These are phyloP conservation scores for Crotalaria pallida DNA, from an alignment of 306 rosid genomes.

Conservation along the genomic window DNA sequence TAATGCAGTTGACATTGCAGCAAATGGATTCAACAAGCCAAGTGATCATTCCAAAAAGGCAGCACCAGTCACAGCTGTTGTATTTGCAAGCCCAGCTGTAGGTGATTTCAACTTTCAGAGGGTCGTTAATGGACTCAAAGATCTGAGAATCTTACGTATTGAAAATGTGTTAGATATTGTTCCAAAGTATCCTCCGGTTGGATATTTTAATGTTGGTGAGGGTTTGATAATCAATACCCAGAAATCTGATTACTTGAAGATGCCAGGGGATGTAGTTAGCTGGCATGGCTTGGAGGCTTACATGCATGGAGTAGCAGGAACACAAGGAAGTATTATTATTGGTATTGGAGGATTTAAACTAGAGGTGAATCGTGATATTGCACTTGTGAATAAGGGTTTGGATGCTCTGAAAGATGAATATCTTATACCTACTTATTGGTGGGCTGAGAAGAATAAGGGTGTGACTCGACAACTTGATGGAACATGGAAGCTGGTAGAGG, in stretches of 20 bases:
- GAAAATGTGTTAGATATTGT: constrained; percentile 61
- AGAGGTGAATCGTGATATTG: constrained; percentile 58
- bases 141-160: constrained; percentile 43
- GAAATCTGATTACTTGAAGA: constrained; percentile 62
- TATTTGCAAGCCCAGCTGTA: constrained; percentile 70
- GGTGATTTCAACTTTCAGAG: constrained; percentile 59
- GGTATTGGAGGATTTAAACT: constrained; percentile 46
- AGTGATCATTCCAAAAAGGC: too few relatives aligned
- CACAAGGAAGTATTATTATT: constrained; percentile 36
- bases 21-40: constrained; percentile 52
- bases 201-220: constrained; percentile 64
- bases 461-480: constrained; percentile 82
- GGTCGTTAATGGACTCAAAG: constrained; percentile 26
- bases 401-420: constrained; percentile 60
- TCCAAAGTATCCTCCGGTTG: constrained; percentile 67
- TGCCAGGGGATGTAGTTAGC: constrained; percentile 50
- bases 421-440: constrained; percentile 63
- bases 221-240: constrained; percentile 59
- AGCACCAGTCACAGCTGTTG: constrained; percentile 57
- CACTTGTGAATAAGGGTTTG: constrained; percentile 50
- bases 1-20: constrained; percentile 65
- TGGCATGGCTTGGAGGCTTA: constrained; percentile 85
- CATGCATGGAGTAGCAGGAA: constrained; percentile 87
- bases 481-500: constrained; percentile 78
- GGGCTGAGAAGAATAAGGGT: constrained; percentile 61